phyloP scores from a whole-genome alignment of 441 rosid genomes.

The Adansonia rubrostipa region DNA sequence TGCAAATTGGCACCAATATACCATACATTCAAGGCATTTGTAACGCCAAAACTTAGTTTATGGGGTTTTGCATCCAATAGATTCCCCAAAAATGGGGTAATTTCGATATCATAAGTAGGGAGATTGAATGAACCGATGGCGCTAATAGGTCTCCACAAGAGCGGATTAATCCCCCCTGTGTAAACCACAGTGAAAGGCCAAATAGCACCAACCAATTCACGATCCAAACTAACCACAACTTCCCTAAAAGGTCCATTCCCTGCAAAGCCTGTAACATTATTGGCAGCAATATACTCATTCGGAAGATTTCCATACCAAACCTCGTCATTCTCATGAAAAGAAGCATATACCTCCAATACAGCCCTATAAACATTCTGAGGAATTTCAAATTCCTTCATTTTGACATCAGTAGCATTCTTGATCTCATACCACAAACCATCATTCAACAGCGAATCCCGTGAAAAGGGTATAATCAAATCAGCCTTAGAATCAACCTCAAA shows the following conservation, averaged over 20 bases:
- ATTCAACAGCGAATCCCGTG: constrained; percentile 59
- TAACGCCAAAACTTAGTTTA: constrained; percentile 61
- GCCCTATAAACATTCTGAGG: constrained; percentile 87
- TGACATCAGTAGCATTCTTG: constrained; percentile 46
- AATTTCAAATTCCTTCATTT: constrained; percentile 52
- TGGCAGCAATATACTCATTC: constrained; percentile 66
- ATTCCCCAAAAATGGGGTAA: constrained; percentile 73
- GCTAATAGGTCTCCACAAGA: constrained; percentile 80
- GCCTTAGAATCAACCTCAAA: constrained; percentile 50
- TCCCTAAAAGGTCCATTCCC: constrained; percentile 97
- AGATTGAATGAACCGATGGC: constrained; percentile 86
- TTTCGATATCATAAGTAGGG: constrained; percentile 81
- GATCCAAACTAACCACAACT: constrained; percentile 76
- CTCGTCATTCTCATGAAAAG: constrained; percentile 92
- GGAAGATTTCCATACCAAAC: constrained; percentile 78
- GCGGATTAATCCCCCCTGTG: constrained; percentile 85
- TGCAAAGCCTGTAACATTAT: constrained; percentile 46
- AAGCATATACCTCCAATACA: constrained; percentile 84
- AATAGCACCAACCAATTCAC: constrained; percentile 59
- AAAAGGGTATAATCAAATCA: constrained; percentile 82
- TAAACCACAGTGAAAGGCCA: constrained; percentile 95
- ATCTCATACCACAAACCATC: constrained; percentile 89
- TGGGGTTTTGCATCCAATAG: constrained; percentile 77
- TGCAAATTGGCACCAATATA: constrained; percentile 84
- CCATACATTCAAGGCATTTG: constrained; percentile 82